Base-by-base conservation (phyloP, 2,329 filamentous ascomycete genomes). In the Talaromyces sp. region DNA sequence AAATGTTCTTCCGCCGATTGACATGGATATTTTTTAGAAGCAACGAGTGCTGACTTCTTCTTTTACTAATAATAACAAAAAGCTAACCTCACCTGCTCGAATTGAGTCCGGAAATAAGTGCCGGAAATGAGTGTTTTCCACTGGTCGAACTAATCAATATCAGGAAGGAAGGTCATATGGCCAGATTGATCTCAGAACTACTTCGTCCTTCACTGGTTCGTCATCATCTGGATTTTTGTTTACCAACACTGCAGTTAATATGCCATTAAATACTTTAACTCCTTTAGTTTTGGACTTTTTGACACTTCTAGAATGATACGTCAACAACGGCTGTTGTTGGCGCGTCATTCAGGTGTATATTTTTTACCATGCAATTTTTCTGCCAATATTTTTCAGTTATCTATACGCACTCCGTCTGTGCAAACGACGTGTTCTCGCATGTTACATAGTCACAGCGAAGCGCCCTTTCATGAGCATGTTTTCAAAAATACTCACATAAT, bases 111-210 rank as follows among this genome's bases (percentile, higher is more conserved):
- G 47, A 30, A 52, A 10, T 30, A 0, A 52, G 47, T 52, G 16
- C 47, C 23, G 28, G 47, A 30, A 52, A 10, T 30, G 1, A 52
- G 47, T 52, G 16, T 44, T 18, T 44, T 23, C 23, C 23, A 4
- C 10, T 10, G 23, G 18, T 52, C 5, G 6, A 30, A 30, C 23
- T 30, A 28, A 30, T 23, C 50, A 52, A 31, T n/a, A 53, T 53
- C 50, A 53, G 30, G 50, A 53, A 51, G 54, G 4, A 53, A 51
- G 54, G 4, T 57, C 60, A 65, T 74, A 76, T 44, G 74, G 74
- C 74, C 72, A 76, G 34, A 75, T 73, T 52, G 69, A 68, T 65
- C 69, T 68, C 12, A 76, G 65, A 56, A 70, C 69, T 18, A 52
- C 62, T 68, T 76, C 72, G 57, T 67, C 61, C 63, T 62, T 73